These are phyloP conservation scores for Trematosphaeria pertusa DNA, from an alignment of 2,329 filamentous ascomycete species.

Conservation along the genomic window DNA sequence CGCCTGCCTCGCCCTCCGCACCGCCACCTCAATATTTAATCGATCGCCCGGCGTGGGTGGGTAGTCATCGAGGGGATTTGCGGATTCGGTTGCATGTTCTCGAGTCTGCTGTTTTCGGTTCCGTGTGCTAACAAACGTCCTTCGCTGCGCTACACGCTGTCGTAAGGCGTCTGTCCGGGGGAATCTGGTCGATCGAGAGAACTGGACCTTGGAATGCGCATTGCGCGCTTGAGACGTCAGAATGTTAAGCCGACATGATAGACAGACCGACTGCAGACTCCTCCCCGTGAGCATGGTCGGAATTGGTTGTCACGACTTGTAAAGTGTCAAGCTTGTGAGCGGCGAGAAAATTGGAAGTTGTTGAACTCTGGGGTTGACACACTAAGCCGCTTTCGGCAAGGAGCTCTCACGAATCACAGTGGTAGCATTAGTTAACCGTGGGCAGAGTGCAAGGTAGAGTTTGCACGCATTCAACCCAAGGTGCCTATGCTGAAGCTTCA, in stretches of 20 bases:
- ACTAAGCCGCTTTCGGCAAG: constrained; percentile 24
- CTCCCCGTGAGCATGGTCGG: constrained; percentile 41
- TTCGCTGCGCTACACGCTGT: constrained; percentile 21
- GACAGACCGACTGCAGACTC: constrained; percentile 37
- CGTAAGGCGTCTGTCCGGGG: constrained; percentile 6
- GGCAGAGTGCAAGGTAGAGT: too few species aligned
- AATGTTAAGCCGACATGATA: constrained; percentile 41
- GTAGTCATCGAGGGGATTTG: constrained; percentile 7
- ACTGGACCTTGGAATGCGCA: constrained; percentile 20
- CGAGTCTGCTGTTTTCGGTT: constrained; percentile 20
- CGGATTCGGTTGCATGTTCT: constrained; percentile 4
- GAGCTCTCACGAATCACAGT: constrained; percentile 29
- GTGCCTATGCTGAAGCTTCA: too few species aligned
- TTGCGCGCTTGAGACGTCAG: constrained; percentile 35
- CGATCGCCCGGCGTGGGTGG: constrained; percentile 26
- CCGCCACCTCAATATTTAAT: constrained; percentile 64
- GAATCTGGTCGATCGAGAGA: constrained; percentile 17
- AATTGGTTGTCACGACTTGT: constrained; percentile 8
- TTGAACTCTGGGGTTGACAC: constrained; percentile 24
- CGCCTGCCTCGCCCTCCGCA: constrained; percentile 73
- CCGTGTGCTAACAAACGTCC: constrained; percentile 29
- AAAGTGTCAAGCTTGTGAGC: constrained; percentile 7
- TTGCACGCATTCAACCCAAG: too few species aligned
- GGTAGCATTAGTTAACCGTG: constrained; percentile 5
- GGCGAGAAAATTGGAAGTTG: constrained; percentile 41